Percentiles rank a stretch among this genome's conserved stretches.
Conservation (phyloP, 1,284 basidiomycete species). For the Irpex sp. region DNA sequence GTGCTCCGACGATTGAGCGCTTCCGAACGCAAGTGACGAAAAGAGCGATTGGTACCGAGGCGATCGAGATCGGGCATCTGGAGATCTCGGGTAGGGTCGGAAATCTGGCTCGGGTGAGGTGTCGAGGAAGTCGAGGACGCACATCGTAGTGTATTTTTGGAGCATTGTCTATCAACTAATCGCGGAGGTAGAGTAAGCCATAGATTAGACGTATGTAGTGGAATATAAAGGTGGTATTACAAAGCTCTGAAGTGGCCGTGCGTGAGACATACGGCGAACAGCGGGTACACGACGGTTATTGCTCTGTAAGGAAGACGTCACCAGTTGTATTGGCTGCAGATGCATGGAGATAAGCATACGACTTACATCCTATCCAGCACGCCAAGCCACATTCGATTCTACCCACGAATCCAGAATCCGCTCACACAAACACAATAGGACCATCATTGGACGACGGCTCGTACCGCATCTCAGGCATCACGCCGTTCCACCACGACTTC, state of each 20-base stretch:
- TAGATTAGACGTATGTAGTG: too few relatives aligned
- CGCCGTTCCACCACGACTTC: conserved; percentile 50
- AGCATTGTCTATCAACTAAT: not conserved
- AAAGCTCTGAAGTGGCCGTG: not conserved
- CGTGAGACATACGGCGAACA: not conserved
- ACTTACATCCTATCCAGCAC: not conserved
- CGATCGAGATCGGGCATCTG: too few relatives aligned
- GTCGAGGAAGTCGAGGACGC: too few relatives aligned
- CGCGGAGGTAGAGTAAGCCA: not conserved
- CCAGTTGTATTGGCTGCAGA: not conserved
- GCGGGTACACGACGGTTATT: not conserved
- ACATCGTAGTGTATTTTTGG: not conserved
- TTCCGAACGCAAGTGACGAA: too few relatives aligned
- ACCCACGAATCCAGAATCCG: not conserved
- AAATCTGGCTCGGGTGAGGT: not conserved
- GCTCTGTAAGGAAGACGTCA: not conserved
- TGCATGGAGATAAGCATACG: not conserved
- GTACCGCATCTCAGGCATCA: conserved; percentile 19
- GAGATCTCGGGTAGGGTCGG: not conserved
- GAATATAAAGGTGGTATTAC: too few relatives aligned
- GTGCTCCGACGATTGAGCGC: too few relatives aligned
- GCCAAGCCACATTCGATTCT: too few relatives aligned
- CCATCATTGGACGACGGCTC: not conserved
- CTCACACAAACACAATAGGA: not conserved
- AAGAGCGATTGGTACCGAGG: too few relatives aligned